Conservation (phyloP, 345 rosid species). For the Pelargonium nanum region DNA sequence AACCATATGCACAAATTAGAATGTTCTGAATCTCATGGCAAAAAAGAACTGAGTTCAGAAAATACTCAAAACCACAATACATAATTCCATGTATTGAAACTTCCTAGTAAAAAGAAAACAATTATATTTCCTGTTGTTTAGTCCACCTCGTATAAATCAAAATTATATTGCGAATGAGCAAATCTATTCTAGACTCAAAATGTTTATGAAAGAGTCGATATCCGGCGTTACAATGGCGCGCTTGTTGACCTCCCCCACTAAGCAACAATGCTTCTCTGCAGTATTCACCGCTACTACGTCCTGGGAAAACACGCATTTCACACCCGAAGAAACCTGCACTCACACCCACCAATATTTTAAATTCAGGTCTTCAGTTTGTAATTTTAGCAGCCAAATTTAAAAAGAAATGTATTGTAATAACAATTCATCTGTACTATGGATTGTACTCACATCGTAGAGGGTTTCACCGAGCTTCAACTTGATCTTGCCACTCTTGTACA, state of each 20-base stretch:
- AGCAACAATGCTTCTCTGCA: conserved; percentile 38
- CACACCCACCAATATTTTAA: not conserved
- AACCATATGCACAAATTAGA: no score
- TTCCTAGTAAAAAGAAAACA: no score
- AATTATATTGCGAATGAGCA: not conserved
- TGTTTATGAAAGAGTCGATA: conserved; percentile 40
- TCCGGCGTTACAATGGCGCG: conserved; percentile 61
- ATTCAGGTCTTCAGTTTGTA: not conserved
- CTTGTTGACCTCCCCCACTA: conserved; percentile 53
- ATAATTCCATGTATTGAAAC: no score
- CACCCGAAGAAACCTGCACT: conserved; percentile 62
- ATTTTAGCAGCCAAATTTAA: not conserved
- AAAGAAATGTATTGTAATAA: not conserved
- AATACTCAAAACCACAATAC: no score
- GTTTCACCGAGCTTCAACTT: conserved; percentile 74
- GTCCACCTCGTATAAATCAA: no score
- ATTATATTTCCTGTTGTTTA: no score
- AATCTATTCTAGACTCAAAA: conserved; percentile 20
- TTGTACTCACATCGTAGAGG: conserved; percentile 57
- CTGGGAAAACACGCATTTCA: conserved; percentile 49
- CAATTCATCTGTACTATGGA: not conserved
- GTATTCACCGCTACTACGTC: conserved; percentile 47
- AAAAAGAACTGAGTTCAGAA: no score
- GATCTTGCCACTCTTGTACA: conserved; percentile 69
- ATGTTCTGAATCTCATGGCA: no score